These are phyloP conservation scores for Albophoma yamanashiensis DNA, from an alignment of 2,329 filamentous ascomycete genomes.

Conservation along the genomic window DNA sequence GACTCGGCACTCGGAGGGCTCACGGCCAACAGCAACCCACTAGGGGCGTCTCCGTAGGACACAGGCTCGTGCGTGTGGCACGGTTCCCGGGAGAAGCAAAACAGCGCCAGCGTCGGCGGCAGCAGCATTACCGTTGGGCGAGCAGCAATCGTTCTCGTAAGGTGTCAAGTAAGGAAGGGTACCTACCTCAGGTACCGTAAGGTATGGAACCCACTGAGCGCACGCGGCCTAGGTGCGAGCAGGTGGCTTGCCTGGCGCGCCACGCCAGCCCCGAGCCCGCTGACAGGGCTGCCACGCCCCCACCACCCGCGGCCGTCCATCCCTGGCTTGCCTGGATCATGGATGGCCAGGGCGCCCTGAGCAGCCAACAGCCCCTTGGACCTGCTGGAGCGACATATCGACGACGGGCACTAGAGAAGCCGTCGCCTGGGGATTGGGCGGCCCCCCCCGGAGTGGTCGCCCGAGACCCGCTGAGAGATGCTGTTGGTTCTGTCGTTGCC, in stretches of 20 bases:
- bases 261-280: background rate
- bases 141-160: too few relatives aligned
- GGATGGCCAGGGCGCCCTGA: background rate
- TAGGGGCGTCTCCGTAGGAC: background rate
- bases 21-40: background rate
- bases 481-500: background rate
- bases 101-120: background rate
- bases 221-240: background rate
- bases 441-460: background rate
- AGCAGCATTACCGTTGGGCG: background rate
- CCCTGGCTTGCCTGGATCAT: background rate
- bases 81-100: background rate
- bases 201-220: background rate
- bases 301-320: background rate
- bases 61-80: too few relatives aligned
- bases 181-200: too few relatives aligned
- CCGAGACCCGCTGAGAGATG: background rate
- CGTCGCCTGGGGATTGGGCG: conserved; percentile 1
- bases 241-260: background rate
- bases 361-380: background rate
- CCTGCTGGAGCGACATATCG: background rate
- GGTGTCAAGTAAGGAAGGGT: too few relatives aligned
- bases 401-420: conserved; percentile 6
- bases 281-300: conserved; percentile 1
- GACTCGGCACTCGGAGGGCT: background rate